Percentiles rank a stretch among this genome's conserved stretches.
phyloP scores from a whole-genome alignment of 2,329 filamentous ascomycete genomes.

The Spiromastix sp. region DNA sequence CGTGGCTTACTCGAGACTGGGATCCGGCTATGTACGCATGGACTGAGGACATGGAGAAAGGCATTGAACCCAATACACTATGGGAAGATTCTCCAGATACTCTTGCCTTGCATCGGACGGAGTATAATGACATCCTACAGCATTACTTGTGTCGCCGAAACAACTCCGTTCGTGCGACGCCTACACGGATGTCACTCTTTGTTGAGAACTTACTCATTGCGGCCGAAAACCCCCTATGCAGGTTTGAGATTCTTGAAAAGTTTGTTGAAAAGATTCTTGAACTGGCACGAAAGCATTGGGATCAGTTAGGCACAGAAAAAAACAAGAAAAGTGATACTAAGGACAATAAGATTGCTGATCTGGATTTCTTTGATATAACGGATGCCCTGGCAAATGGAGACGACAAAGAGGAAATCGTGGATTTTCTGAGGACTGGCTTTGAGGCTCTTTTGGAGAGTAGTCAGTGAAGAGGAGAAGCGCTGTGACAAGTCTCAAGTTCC shows the following conservation, averaged over 20 bases:
- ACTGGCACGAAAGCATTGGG: neutral
- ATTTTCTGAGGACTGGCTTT: slow-evolving; percentile 1
- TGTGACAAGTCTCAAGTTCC: no score
- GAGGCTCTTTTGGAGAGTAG: neutral
- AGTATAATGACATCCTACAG: neutral
- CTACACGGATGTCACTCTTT: slow-evolving; percentile 6
- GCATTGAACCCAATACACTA: slow-evolving; percentile 6
- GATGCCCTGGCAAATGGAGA: neutral
- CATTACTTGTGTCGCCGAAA: neutral
- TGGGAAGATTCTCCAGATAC: slow-evolving; percentile 7
- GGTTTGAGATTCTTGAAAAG: slow-evolving; percentile 5
- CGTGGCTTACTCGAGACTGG: slow-evolving; percentile 11
- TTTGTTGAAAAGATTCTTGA: slow-evolving; percentile 7
- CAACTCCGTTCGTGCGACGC: neutral
- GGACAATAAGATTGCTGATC: neutral
- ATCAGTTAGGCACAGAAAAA: neutral
- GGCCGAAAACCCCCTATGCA: slow-evolving; percentile 6
- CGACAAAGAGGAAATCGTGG: neutral
- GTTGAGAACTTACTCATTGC: slow-evolving; percentile 7
- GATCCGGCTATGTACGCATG: slow-evolving; percentile 9
- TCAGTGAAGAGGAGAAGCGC: no score
- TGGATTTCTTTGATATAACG: neutral
- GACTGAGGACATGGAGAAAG: slow-evolving; percentile 7
- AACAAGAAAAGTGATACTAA: neutral
- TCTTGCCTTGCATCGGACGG: slow-evolving; percentile 1